These are phyloP conservation scores for Fonsecaea pedrosoi DNA, from an alignment of 2,329 filamentous ascomycete genomes.

Conservation along the genomic window DNA sequence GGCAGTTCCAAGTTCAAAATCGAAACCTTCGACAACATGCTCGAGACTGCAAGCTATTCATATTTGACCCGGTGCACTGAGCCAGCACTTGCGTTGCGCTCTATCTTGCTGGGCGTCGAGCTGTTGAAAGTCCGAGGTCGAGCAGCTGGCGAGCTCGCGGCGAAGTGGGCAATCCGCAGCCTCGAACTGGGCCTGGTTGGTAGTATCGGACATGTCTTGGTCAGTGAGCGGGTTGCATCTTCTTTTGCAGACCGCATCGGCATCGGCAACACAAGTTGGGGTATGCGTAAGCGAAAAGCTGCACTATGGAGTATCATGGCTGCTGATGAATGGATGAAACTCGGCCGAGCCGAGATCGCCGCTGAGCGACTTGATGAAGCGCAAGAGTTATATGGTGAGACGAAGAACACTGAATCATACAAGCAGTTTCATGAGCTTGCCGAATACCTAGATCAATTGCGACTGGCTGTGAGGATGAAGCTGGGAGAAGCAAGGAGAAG, in stretches of 20 bases:
- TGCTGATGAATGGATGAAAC: constrained; percentile 80
- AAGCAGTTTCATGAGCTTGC: constrained; percentile 62
- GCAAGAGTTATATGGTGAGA: constrained; percentile 58
- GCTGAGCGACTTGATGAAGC: constrained; percentile 78
- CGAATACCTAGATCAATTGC: constrained; percentile 52
- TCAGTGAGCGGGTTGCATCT: constrained; percentile 83
- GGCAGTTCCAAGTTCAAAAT: constrained; percentile 76
- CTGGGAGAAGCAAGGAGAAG: constrained; percentile 46
- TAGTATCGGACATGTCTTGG: constrained; percentile 74
- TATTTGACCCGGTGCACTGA: constrained; percentile 85
- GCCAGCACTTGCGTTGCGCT: constrained; percentile 80
- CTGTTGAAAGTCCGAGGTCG: constrained; percentile 81
- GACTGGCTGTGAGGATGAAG: constrained; percentile 53
- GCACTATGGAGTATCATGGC: constrained; percentile 87
- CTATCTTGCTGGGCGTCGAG: constrained; percentile 77
- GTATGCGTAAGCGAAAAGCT: constrained; percentile 78
- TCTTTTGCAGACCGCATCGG: constrained; percentile 80
- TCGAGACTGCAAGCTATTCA: constrained; percentile 90
- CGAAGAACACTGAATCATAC: constrained; percentile 48
- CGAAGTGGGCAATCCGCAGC: constrained; percentile 79
- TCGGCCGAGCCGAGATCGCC: constrained; percentile 78
- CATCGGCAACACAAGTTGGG: constrained; percentile 70
- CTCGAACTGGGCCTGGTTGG: constrained; percentile 76
- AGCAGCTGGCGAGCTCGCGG: constrained; percentile 82
- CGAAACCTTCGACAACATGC: constrained; percentile 82